phyloP scores from a whole-genome alignment of 495 filamentous ascomycete species.

The Elaphomyces granulatus region DNA sequence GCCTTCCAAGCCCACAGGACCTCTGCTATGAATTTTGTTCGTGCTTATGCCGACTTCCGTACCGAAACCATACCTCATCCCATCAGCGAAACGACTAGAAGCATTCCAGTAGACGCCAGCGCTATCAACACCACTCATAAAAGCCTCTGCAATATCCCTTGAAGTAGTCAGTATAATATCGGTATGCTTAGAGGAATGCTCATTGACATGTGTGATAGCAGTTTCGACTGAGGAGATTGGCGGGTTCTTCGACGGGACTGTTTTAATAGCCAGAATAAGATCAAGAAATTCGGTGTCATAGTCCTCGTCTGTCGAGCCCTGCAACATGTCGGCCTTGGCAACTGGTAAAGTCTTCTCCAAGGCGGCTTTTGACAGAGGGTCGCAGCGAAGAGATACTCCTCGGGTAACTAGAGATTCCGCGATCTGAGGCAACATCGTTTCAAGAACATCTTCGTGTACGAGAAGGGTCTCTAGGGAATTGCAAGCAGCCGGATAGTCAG shows the following conservation, averaged over 20 bases:
- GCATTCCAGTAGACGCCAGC: conserved; percentile 96
- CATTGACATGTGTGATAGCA: conserved; percentile 81
- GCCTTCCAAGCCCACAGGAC: conserved; percentile 87
- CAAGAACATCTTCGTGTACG: conserved; percentile 58
- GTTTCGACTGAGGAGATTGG: conserved; percentile 35
- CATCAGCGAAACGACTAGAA: conserved; percentile 86
- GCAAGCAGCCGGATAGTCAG: conserved; percentile 90
- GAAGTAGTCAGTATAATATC: conserved; percentile 74
- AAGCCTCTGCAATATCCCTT: conserved; percentile 49
- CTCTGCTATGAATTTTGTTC: conserved; percentile 92
- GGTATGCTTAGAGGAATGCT: conserved; percentile 86
- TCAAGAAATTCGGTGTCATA: conserved; percentile 84
- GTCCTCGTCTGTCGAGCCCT: conserved; percentile 52
- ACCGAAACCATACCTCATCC: conserved; percentile 93
- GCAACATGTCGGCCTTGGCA: conserved; percentile 33
- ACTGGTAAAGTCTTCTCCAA: conserved; percentile 29
- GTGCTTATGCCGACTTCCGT: conserved; percentile 97
- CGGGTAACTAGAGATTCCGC: conserved; percentile 56
- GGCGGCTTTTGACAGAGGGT: conserved; percentile 46
- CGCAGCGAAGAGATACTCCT: conserved; percentile 77
- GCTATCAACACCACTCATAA: conserved; percentile 75
- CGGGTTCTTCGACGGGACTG: conserved; percentile 35
- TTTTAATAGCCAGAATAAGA: conserved; percentile 72
- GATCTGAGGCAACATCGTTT: conserved; percentile 52
- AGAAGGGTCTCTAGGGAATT: conserved; percentile 85